phyloP scores from a whole-genome alignment of 306 rosid genomes.

The Acacia crassicarpa region DNA sequence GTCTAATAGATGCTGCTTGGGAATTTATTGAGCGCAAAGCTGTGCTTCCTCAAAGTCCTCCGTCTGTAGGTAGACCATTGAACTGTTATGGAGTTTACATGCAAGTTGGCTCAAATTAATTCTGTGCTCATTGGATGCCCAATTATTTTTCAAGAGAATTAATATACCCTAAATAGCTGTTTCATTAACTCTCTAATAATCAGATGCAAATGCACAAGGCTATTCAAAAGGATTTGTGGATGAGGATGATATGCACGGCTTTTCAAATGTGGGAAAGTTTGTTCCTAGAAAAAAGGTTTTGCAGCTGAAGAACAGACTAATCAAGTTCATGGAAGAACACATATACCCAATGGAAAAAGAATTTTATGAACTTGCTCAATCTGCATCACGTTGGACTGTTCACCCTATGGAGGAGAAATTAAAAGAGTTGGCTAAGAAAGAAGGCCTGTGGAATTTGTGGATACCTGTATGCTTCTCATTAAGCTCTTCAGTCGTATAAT shows the following conservation, averaged over 20 bases:
- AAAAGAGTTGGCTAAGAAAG: conserved; percentile 86
- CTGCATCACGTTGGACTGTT: conserved; percentile 82
- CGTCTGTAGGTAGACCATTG: conserved; percentile 52
- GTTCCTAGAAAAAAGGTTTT: conserved; percentile 60
- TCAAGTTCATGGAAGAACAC: conserved; percentile 85
- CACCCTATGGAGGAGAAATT: conserved; percentile 92
- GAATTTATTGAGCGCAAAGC: conserved; percentile 50
- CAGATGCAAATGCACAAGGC: conserved; percentile 38
- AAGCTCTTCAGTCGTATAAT: conserved; percentile 19
- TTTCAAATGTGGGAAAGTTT: conserved; percentile 61
- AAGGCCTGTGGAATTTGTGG: conserved; percentile 95
- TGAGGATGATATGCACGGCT: conserved; percentile 42
- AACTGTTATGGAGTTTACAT: conserved; percentile 24
- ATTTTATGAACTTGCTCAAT: conserved; percentile 75
- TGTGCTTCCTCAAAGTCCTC: conserved; percentile 85
- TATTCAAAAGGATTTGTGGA: conserved; percentile 41
- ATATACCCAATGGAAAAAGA: conserved; percentile 89
- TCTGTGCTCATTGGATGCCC: conserved; percentile 21
- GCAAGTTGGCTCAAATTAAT: conserved; percentile 26
- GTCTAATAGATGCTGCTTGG: conserved; percentile 71
- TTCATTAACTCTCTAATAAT: conserved; percentile 28
- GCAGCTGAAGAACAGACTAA: conserved; percentile 61
- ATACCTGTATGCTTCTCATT: conserved; percentile 71
- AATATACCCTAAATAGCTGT: conserved; percentile 25
- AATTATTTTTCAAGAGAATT: conserved; percentile 28